Conservation (phyloP, 306 rosid species). For the Sesbania bispinosa region DNA sequence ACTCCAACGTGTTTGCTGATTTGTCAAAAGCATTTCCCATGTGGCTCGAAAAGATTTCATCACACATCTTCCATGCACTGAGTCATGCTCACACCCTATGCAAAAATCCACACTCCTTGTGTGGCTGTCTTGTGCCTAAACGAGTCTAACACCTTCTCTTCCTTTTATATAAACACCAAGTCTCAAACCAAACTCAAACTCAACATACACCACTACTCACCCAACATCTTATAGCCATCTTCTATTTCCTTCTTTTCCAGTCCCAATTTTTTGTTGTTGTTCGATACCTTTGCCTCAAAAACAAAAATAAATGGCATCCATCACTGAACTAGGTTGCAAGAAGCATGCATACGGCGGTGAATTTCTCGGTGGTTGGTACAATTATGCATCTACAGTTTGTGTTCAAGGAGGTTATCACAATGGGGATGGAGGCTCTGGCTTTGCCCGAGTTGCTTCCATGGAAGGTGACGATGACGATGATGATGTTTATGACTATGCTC, state of each 20-base stretch:
- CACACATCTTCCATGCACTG: not conserved
- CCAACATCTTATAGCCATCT: not conserved
- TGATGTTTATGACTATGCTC: conserved; percentile 39
- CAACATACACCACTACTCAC: too few relatives aligned
- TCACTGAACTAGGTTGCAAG: conserved; percentile 23
- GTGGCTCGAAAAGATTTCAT: not conserved
- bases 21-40: not conserved
- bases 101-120: not conserved
- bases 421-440: conserved; percentile 19
- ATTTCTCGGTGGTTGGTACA: not conserved
- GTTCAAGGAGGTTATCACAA: conserved; percentile 5
- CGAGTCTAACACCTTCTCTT: not conserved
- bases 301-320: conserved; percentile 7
- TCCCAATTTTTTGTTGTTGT: not conserved
- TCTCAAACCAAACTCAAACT: not conserved
- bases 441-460: conserved; percentile 27
- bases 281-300: not conserved
- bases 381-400: not conserved
- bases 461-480: conserved; percentile 37
- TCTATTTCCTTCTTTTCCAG: not conserved
- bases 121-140: not conserved
- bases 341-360: not conserved
- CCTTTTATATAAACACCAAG: not conserved
- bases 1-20: not conserved
- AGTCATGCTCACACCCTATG: too few relatives aligned